phyloP scores from a whole-genome alignment of 129 eudicot species.

The Smallanthus sonchifolius region DNA sequence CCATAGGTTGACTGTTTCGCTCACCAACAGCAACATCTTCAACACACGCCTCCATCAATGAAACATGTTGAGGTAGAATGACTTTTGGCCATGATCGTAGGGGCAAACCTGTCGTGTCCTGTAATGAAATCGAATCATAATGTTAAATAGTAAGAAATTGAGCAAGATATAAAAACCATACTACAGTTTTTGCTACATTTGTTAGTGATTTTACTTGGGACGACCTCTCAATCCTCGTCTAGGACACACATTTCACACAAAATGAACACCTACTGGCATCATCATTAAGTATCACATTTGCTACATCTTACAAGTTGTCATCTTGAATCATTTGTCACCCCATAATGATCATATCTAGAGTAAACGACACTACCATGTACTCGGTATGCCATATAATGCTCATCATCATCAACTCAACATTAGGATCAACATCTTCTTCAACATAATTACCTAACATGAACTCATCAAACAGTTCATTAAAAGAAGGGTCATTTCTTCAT shows the following conservation, averaged over 20 bases:
- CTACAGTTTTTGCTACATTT: no score
- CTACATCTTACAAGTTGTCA: no score
- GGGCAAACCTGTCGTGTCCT: not conserved
- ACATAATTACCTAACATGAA: no score
- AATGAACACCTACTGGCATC: no score
- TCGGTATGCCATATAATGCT: not conserved
- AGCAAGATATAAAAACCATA: not conserved
- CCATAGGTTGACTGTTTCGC: not conserved
- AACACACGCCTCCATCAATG: not conserved
- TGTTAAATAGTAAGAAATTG: not conserved
- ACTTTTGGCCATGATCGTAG: not conserved
- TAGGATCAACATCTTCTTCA: not conserved
- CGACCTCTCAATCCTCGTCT: no score
- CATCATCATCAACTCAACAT: not conserved
- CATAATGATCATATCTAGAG: not conserved
- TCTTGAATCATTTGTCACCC: no score
- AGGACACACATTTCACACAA: no score
- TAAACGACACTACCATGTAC: not conserved
- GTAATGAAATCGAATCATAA: not conserved
- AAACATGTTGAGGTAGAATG: conserved; percentile 7
- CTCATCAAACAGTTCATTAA: no score
- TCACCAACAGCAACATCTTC: not conserved
- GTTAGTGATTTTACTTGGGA: no score
- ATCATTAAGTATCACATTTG: no score
- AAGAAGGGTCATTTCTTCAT: no score